phyloP scores from a whole-genome alignment of 1,284 basidiomycete species.

The Ceratobasidium sp. region DNA sequence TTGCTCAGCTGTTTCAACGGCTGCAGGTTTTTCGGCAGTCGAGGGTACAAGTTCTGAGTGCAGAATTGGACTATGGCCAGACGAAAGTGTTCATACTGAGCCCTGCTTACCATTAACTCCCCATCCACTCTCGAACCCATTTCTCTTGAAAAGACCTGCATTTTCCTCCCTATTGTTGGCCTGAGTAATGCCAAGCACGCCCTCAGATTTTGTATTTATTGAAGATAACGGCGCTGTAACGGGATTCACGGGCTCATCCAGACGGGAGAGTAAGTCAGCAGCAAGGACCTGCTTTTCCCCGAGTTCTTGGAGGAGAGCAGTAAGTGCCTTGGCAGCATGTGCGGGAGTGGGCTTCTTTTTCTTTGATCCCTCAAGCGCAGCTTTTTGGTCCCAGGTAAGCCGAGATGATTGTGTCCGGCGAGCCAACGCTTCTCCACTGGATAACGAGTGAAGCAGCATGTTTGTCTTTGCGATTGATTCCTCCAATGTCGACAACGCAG shows the following conservation, averaged over 20 bases:
- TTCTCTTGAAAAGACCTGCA: not conserved
- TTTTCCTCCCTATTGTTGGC: no score
- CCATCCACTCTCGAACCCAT: conserved; percentile 25
- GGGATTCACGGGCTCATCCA: not conserved
- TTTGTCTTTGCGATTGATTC: conserved; percentile 31
- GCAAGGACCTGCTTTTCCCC: conserved; percentile 25
- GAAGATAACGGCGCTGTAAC: not conserved
- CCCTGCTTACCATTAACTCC: conserved; percentile 18
- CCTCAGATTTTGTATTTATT: conserved; percentile 4
- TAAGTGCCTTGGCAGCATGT: conserved; percentile 9
- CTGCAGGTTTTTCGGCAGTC: not conserved
- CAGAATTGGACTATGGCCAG: no score
- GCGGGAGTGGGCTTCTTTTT: not conserved
- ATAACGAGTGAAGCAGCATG: conserved; percentile 22
- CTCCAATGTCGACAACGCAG: conserved; percentile 21
- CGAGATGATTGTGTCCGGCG: conserved; percentile 23
- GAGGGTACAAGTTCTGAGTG: conserved; percentile 2
- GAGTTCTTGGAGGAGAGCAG: conserved; percentile 25
- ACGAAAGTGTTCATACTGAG: not conserved
- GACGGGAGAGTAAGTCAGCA: conserved; percentile 16
- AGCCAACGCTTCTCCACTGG: conserved; percentile 30
- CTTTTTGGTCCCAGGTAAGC: conserved; percentile 7
- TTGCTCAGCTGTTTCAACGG: not conserved
- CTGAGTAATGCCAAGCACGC: not conserved
- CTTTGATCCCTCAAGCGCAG: not conserved